Evolutionary conservation across 805 yeast genomes (phyloP), one percentile per base, ranked within the genome.

Genomic region (Pichia manshurica): DNA sequence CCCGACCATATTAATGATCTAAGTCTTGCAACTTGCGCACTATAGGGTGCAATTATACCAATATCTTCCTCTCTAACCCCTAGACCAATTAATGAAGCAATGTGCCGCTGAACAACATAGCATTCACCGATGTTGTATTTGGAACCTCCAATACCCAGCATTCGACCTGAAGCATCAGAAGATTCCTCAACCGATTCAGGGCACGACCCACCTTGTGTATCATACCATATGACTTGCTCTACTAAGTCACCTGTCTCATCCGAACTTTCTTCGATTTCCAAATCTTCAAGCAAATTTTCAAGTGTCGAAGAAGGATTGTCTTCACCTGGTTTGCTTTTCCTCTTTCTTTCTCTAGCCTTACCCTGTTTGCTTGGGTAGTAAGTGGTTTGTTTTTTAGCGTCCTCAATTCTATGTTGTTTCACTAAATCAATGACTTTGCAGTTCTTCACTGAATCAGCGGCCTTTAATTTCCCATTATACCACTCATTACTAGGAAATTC

Each of bases 1-100:
- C 61, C 64, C 4, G 49, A 49, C 45, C 70, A 68, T 1, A 84
- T 53, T 10, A 70, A 46, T 37, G 66, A 70, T 52, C 80, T 79
- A 28, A 91, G 55, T 13, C 76, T 58, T 0, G 82, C 63, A 0
- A 89, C 95, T 60, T 91, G 99, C 0, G 96, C 95, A 58, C 77
- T 82, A 60, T 91, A 91, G 0, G 99, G 98, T 0, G 96, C 78
- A 32, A 91, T 90, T 0, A 91, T 70, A 10, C 98, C 99, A 51
- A 91, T 87, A 45, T 74, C 73, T 1, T 66, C 65, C 28, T 75
- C 72, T 2, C 59, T 44, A 0, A 87, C 80, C 2, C 89, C 87
- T 2, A 70, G 59, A 0, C 60, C 63, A 3, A 81, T 49, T 19
- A 91, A 68, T 17, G 69, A 60, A 2, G 63, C 57, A 4, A 87